These are phyloP conservation scores for Camellia granthamiana DNA, from an alignment of 148 eudicot genomes.

Conservation along the genomic window DNA sequence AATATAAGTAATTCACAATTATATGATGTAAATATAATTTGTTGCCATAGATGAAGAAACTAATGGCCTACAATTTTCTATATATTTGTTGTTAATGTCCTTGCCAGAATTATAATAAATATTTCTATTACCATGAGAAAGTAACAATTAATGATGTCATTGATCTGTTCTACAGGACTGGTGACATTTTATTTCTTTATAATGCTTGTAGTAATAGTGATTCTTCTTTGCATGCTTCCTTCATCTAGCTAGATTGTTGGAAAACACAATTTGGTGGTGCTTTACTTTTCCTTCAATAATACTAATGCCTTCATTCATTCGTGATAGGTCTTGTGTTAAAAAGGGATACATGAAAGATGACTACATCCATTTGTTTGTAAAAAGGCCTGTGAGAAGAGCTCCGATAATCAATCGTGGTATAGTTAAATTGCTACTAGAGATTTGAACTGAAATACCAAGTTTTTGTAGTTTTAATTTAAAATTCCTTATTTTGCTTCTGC, in stretches of 20 bases:
- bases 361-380: constrained; percentile 79
- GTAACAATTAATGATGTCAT: neutral
- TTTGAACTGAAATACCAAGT: constrained; percentile 1
- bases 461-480: neutral
- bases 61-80: neutral
- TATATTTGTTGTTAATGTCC: neutral
- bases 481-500: neutral
- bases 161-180: neutral
- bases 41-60: neutral
- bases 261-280: neutral
- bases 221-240: neutral
- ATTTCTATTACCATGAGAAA: neutral
- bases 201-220: neutral
- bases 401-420: constrained; percentile 98
- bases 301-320: constrained; percentile 15
- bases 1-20: neutral
- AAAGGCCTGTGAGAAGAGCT: constrained; percentile 89
- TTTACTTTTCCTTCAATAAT: neutral
- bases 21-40: neutral
- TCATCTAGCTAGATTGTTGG: neutral
- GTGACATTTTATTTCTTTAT: neutral
- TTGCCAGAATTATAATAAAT: neutral
- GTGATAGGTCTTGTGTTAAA: constrained; percentile 81
- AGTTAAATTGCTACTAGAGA: constrained; percentile 15
- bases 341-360: constrained; percentile 98